Evolutionary conservation across 306 rosid species (phyloP).

Genomic region (Alnus rubra): DNA sequence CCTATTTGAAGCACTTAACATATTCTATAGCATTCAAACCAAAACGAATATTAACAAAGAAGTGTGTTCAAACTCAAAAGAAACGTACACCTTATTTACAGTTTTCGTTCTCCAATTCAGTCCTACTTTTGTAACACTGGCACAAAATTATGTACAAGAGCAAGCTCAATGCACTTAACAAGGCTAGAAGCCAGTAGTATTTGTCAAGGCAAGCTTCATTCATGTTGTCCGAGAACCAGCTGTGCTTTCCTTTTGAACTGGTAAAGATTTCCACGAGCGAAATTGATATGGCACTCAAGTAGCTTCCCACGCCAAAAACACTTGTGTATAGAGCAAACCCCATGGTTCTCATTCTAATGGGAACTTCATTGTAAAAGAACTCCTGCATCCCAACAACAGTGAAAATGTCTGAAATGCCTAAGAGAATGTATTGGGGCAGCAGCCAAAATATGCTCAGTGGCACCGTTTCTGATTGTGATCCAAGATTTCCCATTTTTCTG

Average conservation of each 20-base stretch:
- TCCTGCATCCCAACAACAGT: slow-evolving; percentile 98
- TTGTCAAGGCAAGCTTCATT: slow-evolving; percentile 71
- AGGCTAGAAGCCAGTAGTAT: slow-evolving; percentile 78
- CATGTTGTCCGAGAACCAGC: slow-evolving; percentile 94
- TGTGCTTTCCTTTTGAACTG: slow-evolving; percentile 41
- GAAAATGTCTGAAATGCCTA: slow-evolving; percentile 87
- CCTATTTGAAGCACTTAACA: background rate
- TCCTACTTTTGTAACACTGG: slow-evolving; percentile 44
- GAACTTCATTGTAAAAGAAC: slow-evolving; percentile 89
- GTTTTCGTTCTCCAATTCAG: slow-evolving; percentile 43
- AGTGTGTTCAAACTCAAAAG: background rate
- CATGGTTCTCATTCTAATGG: slow-evolving; percentile 72
- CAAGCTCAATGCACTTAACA: slow-evolving; percentile 52
- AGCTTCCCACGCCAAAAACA: slow-evolving; percentile 96
- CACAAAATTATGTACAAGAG: slow-evolving; percentile 56
- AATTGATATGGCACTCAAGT: slow-evolving; percentile 76
- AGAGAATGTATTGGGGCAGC: slow-evolving; percentile 79
- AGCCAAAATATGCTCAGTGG: slow-evolving; percentile 82
- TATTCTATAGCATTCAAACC: background rate
- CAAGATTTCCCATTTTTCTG: slow-evolving; percentile 34
- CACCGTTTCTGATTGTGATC: slow-evolving; percentile 37
- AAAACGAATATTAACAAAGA: background rate
- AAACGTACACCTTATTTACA: slow-evolving; percentile 36
- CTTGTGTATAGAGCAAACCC: slow-evolving; percentile 79
- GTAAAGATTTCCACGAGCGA: slow-evolving; percentile 59